Evolutionary conservation across 345 rosid species (phyloP), one percentile per base, ranked within the genome.

Genomic region (Bruguiera gymnorhiza): DNA sequence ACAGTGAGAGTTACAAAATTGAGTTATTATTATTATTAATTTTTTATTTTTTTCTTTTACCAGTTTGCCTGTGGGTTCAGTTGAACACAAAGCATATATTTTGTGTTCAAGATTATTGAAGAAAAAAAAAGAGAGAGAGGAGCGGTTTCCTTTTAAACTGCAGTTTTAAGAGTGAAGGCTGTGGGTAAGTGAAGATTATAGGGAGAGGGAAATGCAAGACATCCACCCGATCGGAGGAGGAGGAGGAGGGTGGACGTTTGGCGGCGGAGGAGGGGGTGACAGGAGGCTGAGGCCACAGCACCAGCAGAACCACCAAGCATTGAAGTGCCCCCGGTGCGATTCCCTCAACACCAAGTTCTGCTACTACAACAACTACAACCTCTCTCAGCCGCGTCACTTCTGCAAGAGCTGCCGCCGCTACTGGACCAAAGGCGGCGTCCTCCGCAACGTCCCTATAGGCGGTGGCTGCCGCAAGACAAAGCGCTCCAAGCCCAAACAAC

Each of bases 391-490:
- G 8, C 93, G 98, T 26, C 96, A 94, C 90, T 94, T 94, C 84
- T 94, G 98, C 81, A 94, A 94, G 80, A 74, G 62, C 86, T 94
- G 98, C 81, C 96, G 98, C 54, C 86, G 97, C 50, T 94, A 94
- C 87, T 94, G 98, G 98, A 94, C 98, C 48, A 94, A 89, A 77
- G 98, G 97, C 30, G 98, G 98, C 71, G 91, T 94, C 66, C 95
- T 94, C 63, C 94, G 98, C 48, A 94, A 91, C 89, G 98, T 94
- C 29, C 97, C 98, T 19, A 86, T 91, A 16, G 98, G 98, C 21
- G 97, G 94, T 5, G 91, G 94, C 60, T 89, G 91, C 74, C 88
- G 94, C 50, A 89, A 89, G 69, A 76, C 85, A 39, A 94, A 91
- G 78, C 83, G 96, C 39, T 73, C 93, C 6, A 92, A 86, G 70